A percentile compares a stretch with the other conserved stretches of the same genome.
Conservation (phyloP, 306 rosid genomes). For the Pterocarpus macrocarpus region DNA sequence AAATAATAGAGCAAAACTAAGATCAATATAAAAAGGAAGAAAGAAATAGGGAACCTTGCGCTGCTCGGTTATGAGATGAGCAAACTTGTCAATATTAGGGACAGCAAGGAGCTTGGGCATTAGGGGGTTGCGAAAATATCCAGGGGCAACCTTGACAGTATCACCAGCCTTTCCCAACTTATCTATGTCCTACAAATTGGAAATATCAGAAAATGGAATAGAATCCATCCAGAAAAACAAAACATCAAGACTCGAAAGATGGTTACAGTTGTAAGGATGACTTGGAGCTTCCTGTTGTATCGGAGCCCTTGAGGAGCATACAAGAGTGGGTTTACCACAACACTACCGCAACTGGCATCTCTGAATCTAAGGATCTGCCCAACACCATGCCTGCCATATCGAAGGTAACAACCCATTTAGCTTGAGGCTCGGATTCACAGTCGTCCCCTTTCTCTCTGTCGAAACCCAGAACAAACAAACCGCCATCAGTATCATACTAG, state of each 20-base stretch:
- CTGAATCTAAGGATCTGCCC: constrained; percentile 58
- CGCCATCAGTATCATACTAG: neutral
- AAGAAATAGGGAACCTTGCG: constrained; percentile 58
- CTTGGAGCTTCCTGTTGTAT: constrained; percentile 77
- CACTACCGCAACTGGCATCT: constrained; percentile 55
- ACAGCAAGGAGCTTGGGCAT: constrained; percentile 96
- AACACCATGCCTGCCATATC: constrained; percentile 71
- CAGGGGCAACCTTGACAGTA: constrained; percentile 92
- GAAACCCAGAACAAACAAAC: constrained; percentile 34
- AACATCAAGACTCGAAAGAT: constrained; percentile 11
- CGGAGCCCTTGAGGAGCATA: constrained; percentile 80
- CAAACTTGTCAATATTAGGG: constrained; percentile 90
- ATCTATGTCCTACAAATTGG: constrained; percentile 62
- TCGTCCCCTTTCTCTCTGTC: constrained; percentile 21
- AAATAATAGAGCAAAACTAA: constrained; percentile 3
- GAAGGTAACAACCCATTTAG: constrained; percentile 59
- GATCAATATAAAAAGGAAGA: neutral
- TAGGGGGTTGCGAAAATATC: constrained; percentile 89
- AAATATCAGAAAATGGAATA: constrained; percentile 11
- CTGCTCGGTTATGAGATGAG: constrained; percentile 76
- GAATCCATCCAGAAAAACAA: constrained; percentile 18
- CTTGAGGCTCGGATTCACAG: constrained; percentile 45
- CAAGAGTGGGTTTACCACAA: constrained; percentile 67
- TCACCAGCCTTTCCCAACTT: constrained; percentile 91
- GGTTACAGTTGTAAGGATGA: constrained; percentile 76